These are phyloP conservation scores for Aspergillus amoenus DNA, from an alignment of 2,329 filamentous ascomycete species.

Conservation along the genomic window DNA sequence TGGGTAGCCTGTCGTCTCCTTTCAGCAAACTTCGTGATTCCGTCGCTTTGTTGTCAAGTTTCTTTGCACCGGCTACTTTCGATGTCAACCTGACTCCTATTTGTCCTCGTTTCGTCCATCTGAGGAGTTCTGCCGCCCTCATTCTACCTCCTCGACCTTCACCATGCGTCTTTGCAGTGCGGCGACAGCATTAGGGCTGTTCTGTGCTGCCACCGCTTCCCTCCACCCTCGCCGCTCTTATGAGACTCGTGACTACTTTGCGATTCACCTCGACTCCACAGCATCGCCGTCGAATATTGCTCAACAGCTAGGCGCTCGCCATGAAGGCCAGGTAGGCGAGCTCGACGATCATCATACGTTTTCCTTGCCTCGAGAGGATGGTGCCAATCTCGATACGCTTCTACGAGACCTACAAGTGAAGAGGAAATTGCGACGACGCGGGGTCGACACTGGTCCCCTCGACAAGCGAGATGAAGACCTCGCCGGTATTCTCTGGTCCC, in stretches of 20 bases:
- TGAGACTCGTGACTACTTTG: slow-evolving; percentile 85
- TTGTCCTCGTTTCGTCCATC: slow-evolving; percentile 17
- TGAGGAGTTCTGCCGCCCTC: slow-evolving; percentile 5
- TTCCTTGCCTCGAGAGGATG: slow-evolving; percentile 61
- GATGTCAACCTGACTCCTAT: slow-evolving; percentile 18
- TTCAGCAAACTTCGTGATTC: neutral
- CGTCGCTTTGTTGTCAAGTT: neutral
- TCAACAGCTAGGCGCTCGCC: slow-evolving; percentile 67
- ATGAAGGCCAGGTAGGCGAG: slow-evolving; percentile 79
- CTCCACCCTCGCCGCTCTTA: slow-evolving; percentile 65
- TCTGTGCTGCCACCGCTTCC: slow-evolving; percentile 49
- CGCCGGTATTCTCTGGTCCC: slow-evolving; percentile 72
- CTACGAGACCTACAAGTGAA: slow-evolving; percentile 55
- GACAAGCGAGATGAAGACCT: slow-evolving; percentile 53
- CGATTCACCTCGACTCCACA: slow-evolving; percentile 73
- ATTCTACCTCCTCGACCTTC: neutral
- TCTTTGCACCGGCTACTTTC: neutral
- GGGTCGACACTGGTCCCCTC: slow-evolving; percentile 10
- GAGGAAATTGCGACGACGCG: slow-evolving; percentile 60
- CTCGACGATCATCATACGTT: slow-evolving; percentile 84
- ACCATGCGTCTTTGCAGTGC: slow-evolving; percentile 26
- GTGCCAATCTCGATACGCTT: slow-evolving; percentile 54
- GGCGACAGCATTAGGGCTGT: slow-evolving; percentile 28
- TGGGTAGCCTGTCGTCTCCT: neutral
- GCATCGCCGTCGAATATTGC: slow-evolving; percentile 68